These are phyloP conservation scores for Funneliformis geosporum DNA, from an alignment of 192 early-diverging fungal genomes.

Conservation along the genomic window DNA sequence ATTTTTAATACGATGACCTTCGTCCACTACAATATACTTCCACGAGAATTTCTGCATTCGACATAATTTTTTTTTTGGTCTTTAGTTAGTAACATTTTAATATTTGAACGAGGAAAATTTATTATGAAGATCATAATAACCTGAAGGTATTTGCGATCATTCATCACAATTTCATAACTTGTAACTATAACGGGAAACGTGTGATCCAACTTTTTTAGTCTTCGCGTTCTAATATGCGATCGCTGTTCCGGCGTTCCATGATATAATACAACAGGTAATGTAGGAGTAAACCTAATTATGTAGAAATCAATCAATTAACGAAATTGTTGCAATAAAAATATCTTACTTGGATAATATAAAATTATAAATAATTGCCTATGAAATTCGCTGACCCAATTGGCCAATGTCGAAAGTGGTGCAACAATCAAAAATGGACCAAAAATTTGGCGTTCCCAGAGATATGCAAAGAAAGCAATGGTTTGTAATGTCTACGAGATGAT, in stretches of 20 bases:
- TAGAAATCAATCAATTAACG: background rate
- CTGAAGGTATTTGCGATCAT: slow-evolving; percentile 75
- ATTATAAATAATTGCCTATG: slow-evolving; percentile 50
- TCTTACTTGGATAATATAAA: background rate
- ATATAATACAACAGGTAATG: slow-evolving; percentile 78
- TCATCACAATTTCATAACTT: slow-evolving; percentile 88
- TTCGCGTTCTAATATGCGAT: slow-evolving; percentile 63
- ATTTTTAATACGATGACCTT: slow-evolving; percentile 98
- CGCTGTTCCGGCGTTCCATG: slow-evolving; percentile 80
- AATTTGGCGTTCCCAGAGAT: slow-evolving; percentile 74
- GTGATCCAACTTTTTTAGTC: slow-evolving; percentile 61
- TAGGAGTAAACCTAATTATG: slow-evolving; percentile 70
- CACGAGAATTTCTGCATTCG: slow-evolving; percentile 62
- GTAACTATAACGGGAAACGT: slow-evolving; percentile 87
- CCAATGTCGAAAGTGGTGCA: slow-evolving; percentile 84
- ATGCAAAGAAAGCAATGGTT: slow-evolving; percentile 87
- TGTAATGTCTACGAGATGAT: slow-evolving; percentile 74
- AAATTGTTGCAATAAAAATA: background rate
- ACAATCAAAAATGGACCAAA: slow-evolving; percentile 90
- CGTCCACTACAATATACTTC: slow-evolving; percentile 93
- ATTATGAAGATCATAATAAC: background rate
- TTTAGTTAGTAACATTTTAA: slow-evolving; percentile 8
- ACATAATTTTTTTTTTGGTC: background rate
- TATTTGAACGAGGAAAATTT: background rate
- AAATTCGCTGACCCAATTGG: slow-evolving; percentile 94